Conservation (phyloP, 257 asterid species). For the Anisodus tanguticus region DNA sequence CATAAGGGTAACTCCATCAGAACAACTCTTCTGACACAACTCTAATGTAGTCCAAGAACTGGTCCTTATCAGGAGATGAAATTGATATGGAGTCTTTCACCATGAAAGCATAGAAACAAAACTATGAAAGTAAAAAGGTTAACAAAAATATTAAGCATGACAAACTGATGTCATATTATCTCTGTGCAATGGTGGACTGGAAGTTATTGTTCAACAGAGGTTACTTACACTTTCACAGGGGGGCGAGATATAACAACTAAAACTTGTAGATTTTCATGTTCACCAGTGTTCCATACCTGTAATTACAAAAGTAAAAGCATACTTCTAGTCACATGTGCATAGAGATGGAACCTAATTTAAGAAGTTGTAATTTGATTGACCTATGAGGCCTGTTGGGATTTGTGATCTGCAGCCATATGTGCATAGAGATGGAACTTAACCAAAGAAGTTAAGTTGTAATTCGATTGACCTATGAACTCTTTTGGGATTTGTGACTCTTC, state of each 20-base stretch:
- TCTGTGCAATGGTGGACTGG: neutral
- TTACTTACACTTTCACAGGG: slow-evolving; percentile 82
- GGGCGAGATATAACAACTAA: slow-evolving; percentile 86
- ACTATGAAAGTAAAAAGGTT: neutral
- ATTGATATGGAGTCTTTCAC: neutral
- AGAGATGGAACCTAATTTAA: neutral
- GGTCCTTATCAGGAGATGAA: slow-evolving; percentile 24
- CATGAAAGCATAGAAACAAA: neutral
- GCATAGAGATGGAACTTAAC: neutral
- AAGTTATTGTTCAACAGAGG: neutral
- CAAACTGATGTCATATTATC: neutral
- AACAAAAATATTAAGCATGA: neutral
- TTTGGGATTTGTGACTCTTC: neutral
- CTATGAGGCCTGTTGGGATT: neutral
- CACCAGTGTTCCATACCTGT: slow-evolving; percentile 78
- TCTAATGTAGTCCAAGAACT: neutral
- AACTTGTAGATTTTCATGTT: slow-evolving; percentile 70
- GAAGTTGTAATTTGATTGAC: neutral
- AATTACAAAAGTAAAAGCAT: slow-evolving; percentile 32
- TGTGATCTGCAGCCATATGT: neutral
- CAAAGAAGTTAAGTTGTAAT: neutral
- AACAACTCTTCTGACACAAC: slow-evolving; percentile 2
- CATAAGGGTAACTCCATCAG: neutral
- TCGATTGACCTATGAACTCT: neutral
- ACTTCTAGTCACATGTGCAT: neutral